Base-by-base conservation (phyloP, 2,329 filamentous ascomycete genomes). In the Neobulgaria alba region DNA sequence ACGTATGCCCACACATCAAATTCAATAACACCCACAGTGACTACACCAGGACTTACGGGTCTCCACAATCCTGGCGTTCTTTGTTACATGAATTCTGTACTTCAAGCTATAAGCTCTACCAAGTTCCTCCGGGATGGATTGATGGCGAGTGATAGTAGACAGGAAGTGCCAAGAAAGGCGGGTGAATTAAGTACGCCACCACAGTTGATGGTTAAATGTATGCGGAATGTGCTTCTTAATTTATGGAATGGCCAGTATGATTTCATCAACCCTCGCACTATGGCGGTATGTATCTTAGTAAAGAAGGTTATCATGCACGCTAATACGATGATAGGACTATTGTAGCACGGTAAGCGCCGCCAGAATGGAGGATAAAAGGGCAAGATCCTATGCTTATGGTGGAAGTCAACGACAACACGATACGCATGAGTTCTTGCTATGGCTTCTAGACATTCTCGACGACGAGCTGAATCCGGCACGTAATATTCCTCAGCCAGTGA, bases 51-150 rank as follows among this genome's bases (percentile, higher is more conserved):
- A n/a, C 67, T 68, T 26, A 83, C 85, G 9, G 89, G 90, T 0
- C 70, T 95, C 10, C 67, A 78, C 43, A 95, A 95, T 53, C 85
- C 87, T 30, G 77, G 79, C 1, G 81, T 83, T 34, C 89, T 84
- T 50, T 95, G 90, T 60, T 95, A 95, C 58, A 88, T 92, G 69
- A 95, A 95, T 61, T 82, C 86, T n/a, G 81, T 82, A 0, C 68
- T 96, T 18, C 90, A 96, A 61, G 84, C 83, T 45, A 66, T 95
- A 14, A 83, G 85, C 43, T 82, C 80, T 2, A 90, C 88, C 1
- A 57, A 75, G 57, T 63, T 77, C 64, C 72, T 95, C 72, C 67
- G 75, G 63, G 59, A 78, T 64, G 67, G 82, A 67, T 57, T 82
- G 57, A 56, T 85, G n/a, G n/a, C 63, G 63, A 74, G 58, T 52